Evolutionary conservation across 23 red algal species (phyloP), one percentile per base, ranked within the genome.

Genomic region (Gracilaria gracilis): DNA sequence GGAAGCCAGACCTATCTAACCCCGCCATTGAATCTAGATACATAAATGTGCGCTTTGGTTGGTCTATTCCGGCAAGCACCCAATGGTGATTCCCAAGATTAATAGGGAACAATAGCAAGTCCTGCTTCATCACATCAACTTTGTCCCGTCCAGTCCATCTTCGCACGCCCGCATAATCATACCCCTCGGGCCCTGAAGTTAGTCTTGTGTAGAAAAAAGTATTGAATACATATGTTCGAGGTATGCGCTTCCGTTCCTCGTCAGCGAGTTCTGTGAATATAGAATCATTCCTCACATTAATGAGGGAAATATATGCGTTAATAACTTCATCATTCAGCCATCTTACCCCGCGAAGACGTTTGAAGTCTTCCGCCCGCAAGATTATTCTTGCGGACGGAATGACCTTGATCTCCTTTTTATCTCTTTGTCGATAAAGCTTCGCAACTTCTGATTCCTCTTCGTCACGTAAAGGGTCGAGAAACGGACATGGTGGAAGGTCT

Each of bases 251-350:
- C 21, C 67, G 67, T 54, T 61, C 86, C 6, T 57, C 33, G 29
- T 49, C 86, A 24, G 39, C 29, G 0, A 61, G 51, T 15, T 49
- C 35, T 24, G 15, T 20, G 36, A 90, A 76, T 17, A 76, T 64
- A 38, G 24, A n/a, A 44, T 79, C 57, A 27, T 90, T 78, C 24
- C 86, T 83, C 39, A 50, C 76, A 55, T 94, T 94, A 21, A 94
- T 33, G 67, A 94, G 40, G 20, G 80, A 82, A 12, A 87, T 74
- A 59, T 94, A 94, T 4, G 82, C 55, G 24, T 94, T 94, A 32
- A 94, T 73, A 20, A 94, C 19, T 72, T 94, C 91, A 74, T 94
- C 91, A 62, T 94, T 88, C 57, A 94, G 48, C 91, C 91, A 94
- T 49, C 91, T 49, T 24, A 51, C 69, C 23, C 91, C 91, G 28